phyloP scores from a whole-genome alignment of 768 basidiomycete species.

The Suillus subalutaceus region DNA sequence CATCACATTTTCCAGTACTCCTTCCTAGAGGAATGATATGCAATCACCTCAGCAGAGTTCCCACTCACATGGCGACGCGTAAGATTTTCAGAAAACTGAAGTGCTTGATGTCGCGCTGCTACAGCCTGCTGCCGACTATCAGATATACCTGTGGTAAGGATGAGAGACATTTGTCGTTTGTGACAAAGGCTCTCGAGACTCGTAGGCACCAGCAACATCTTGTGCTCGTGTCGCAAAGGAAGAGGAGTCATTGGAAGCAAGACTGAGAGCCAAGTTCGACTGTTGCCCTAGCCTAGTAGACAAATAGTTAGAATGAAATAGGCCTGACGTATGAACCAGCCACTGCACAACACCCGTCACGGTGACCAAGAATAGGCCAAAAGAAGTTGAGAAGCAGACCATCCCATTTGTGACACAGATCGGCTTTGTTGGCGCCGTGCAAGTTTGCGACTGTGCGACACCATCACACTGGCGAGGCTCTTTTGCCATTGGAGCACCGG shows the following conservation, averaged over 20 bases:
- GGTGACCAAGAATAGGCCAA: no score
- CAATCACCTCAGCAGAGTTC: background rate
- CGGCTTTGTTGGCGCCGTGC: no score
- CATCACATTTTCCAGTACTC: background rate
- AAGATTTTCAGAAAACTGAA: background rate
- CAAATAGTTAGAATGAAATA: no score
- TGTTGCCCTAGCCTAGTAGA: no score
- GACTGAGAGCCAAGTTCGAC: background rate
- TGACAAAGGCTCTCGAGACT: background rate
- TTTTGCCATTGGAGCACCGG: no score
- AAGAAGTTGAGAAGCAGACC: background rate
- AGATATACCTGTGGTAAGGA: no score
- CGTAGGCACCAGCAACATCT: accelerated
- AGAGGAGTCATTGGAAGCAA: no score
- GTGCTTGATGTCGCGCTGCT: background rate
- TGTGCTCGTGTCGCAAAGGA: background rate
- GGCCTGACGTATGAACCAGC: no score
- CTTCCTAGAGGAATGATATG: background rate
- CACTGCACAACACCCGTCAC: no score
- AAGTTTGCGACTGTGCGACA: background rate
- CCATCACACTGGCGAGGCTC: background rate
- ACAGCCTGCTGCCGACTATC: background rate
- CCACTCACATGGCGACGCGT: accelerated
- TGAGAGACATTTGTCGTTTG: no score
- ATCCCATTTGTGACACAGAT: background rate